Conservation (phyloP, 306 rosid species). For the Quercus cerris region DNA sequence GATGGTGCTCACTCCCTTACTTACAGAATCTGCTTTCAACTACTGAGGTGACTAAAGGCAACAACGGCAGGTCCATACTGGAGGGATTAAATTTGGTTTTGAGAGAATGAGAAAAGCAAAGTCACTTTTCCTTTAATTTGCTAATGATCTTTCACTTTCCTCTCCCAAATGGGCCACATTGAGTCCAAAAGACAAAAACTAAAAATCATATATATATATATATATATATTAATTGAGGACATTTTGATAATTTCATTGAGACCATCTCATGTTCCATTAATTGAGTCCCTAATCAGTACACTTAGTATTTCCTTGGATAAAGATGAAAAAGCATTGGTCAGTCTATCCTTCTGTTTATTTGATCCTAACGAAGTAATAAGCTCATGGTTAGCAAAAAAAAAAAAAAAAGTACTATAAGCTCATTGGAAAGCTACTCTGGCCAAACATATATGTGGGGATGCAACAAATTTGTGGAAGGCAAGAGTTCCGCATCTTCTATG, state of each 20-base stretch:
- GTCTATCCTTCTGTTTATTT: neutral
- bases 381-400: neutral
- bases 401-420: constrained; percentile 13
- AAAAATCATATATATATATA: neutral
- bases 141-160: constrained; percentile 35
- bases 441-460: constrained; percentile 21
- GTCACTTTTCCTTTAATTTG: constrained; percentile 34
- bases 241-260: constrained; percentile 4
- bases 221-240: neutral
- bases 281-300: neutral
- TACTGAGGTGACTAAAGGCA: constrained; percentile 47
- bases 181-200: constrained; percentile 19
- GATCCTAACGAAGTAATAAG: neutral
- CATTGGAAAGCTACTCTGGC: constrained; percentile 21
- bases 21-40: constrained; percentile 61
- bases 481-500: constrained; percentile 24
- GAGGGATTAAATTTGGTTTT: constrained; percentile 28
- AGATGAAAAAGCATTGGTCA: neutral
- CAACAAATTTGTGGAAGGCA: constrained; percentile 29
- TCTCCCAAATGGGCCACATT: constrained; percentile 28
- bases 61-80: constrained; percentile 34
- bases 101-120: constrained; percentile 31
- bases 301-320: neutral
- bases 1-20: constrained; percentile 9
- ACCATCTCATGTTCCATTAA: neutral